Evolutionary conservation across 371 early-diverging fungal genomes (phyloP).

Genomic region (Mucor lusitanicus): DNA sequence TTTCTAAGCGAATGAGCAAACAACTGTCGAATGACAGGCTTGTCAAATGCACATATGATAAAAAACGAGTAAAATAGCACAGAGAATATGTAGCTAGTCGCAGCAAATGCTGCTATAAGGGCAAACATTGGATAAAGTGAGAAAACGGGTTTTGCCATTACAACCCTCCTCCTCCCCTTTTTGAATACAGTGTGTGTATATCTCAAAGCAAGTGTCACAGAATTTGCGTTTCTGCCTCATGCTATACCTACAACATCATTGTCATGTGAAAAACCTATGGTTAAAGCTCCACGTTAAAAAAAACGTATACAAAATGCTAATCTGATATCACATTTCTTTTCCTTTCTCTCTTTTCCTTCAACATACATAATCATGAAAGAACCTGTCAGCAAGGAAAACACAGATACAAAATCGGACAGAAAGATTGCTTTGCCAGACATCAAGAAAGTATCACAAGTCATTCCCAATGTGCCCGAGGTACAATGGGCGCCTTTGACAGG

Average conservation of each 20-base stretch:
- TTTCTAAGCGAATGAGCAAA: background rate
- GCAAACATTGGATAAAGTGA: background rate
- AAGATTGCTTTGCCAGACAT: background rate
- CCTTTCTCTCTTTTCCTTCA: background rate
- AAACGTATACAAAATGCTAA: background rate
- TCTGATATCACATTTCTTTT: background rate
- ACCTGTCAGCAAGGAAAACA: background rate
- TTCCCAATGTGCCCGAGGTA: slow-evolving; percentile 18
- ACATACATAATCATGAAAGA: background rate
- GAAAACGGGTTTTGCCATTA: background rate
- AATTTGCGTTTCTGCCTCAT: background rate
- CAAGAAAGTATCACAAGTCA: background rate
- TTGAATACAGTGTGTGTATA: background rate
- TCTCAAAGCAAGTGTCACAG: background rate
- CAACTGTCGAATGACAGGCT: background rate
- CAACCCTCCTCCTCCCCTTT: too few relatives aligned
- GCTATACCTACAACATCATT: background rate
- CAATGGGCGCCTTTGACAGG: slow-evolving; percentile 68
- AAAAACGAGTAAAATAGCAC: background rate
- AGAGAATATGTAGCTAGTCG: slow-evolving; percentile 11
- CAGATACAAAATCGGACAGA: background rate
- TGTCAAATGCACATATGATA: slow-evolving; percentile 9
- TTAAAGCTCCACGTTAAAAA: background rate
- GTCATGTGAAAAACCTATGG: background rate
- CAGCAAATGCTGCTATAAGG: slow-evolving; percentile 6